phyloP scores from a whole-genome alignment of 495 filamentous ascomycete genomes.

The Massariosphaeria phaeospora region DNA sequence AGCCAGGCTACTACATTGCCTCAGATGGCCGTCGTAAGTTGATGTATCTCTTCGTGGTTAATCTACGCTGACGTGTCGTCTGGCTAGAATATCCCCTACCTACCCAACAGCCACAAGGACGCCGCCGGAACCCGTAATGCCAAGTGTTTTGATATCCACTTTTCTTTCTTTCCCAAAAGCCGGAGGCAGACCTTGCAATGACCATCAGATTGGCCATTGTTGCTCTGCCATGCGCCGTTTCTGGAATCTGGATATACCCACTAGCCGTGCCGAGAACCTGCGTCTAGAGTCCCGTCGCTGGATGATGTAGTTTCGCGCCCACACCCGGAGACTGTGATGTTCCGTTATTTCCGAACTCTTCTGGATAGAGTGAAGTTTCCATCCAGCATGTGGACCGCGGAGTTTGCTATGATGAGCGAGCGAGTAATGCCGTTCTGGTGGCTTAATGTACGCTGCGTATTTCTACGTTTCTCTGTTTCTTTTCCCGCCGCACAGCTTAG shows the following conservation, averaged over 20 bases:
- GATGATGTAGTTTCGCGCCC: neutral
- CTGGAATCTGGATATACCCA: constrained; percentile 26
- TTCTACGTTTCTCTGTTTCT: constrained; percentile 4
- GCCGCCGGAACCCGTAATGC: neutral
- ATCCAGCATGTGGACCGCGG: neutral
- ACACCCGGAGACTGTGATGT: neutral
- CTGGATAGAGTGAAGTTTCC: constrained; percentile 16
- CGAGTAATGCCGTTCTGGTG: neutral
- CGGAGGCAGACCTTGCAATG: constrained; percentile 26
- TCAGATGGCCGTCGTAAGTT: constrained; percentile 33
- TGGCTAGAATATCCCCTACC: constrained; percentile 22
- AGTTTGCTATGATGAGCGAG: neutral
- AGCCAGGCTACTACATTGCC: constrained; percentile 30
- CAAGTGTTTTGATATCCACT: neutral
- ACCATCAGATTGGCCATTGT: constrained; percentile 21
- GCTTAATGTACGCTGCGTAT: constrained; percentile 11
- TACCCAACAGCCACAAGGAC: neutral
- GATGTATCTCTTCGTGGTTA: neutral
- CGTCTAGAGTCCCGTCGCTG: constrained; percentile 4
- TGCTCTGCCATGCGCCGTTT: constrained; percentile 7
- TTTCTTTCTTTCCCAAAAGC: constrained; percentile 8
- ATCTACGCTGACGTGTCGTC: neutral
- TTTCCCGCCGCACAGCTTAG: neutral
- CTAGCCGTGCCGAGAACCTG: constrained; percentile 10
- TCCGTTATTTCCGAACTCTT: constrained; percentile 3